These are phyloP conservation scores for Stephanodiscus triporus DNA, from an alignment of 108 stramenopile genomes.

Conservation along the genomic window DNA sequence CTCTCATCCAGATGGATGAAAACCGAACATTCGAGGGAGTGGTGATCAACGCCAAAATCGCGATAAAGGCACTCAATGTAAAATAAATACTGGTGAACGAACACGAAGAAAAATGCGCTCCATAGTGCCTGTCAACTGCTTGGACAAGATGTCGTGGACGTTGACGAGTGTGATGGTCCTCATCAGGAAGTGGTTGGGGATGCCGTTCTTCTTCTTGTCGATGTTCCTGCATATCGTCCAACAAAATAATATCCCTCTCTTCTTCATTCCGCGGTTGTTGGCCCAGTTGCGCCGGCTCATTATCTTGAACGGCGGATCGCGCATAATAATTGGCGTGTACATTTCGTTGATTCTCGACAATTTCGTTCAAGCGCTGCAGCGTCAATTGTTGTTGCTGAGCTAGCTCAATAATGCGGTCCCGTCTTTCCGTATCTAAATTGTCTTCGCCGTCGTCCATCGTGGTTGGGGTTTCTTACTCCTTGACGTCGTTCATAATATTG, in stretches of 20 bases:
- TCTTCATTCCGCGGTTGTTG: background rate
- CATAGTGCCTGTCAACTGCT: background rate
- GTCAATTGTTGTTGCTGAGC: slow-evolving; percentile 31
- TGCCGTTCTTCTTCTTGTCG: background rate
- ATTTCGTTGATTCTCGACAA: slow-evolving; percentile 17
- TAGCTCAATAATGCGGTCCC: slow-evolving; percentile 17
- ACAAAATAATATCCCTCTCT: background rate
- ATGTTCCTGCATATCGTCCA: background rate
- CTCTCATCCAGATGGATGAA: slow-evolving; percentile 1
- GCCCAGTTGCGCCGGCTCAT: background rate
- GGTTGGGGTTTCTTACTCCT: background rate
- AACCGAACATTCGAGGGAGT: slow-evolving; percentile 14
- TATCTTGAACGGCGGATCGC: background rate
- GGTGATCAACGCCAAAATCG: slow-evolving; percentile 22
- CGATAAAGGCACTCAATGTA: slow-evolving; percentile 11
- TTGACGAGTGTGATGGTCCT: background rate
- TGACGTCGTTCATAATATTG: too few relatives aligned
- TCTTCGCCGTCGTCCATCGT: slow-evolving; percentile 1
- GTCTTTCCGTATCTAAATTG: background rate
- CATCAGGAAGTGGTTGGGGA: background rate
- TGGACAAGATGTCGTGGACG: background rate
- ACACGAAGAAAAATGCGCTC: background rate
- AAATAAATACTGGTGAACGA: slow-evolving; percentile 25
- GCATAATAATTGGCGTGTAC: background rate
- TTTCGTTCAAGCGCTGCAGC: slow-evolving; percentile 11